Evolutionary conservation across 768 basidiomycete genomes (phyloP).

Genomic region (Pilatotrama ljubarskyi): DNA sequence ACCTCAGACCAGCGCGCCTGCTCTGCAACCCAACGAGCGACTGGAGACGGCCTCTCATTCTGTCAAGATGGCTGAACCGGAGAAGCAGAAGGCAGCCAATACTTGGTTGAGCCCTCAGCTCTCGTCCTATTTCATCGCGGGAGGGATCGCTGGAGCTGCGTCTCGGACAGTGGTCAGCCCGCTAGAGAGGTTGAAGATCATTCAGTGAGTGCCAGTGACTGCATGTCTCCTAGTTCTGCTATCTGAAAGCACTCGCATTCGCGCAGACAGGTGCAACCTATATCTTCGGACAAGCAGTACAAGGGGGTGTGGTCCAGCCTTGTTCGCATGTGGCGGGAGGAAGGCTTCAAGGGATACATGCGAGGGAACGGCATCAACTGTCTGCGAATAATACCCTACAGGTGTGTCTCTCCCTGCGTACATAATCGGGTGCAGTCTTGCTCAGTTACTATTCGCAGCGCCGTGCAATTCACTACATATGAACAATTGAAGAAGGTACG

Average conservation of each 20-base stretch:
- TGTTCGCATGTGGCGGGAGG: constrained; percentile 89
- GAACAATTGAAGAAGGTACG: constrained; percentile 85
- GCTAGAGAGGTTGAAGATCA: constrained; percentile 92
- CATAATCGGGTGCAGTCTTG: neutral
- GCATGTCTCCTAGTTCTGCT: neutral
- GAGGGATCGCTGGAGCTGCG: constrained; percentile 59
- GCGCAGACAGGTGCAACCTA: constrained; percentile 86
- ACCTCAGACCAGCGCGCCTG: constrained; percentile 16
- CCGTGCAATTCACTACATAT: constrained; percentile 86
- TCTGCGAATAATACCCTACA: constrained; percentile 89
- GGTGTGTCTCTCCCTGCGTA: constrained; percentile 17
- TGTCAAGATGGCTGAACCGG: constrained; percentile 15
- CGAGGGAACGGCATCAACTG: constrained; percentile 92
- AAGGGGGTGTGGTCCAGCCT: constrained; percentile 84
- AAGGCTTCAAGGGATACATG: constrained; percentile 93
- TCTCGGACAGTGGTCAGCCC: constrained; percentile 92
- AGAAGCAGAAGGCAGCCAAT: constrained; percentile 15
- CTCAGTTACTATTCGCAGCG: constrained; percentile 46
- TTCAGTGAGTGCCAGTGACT: constrained; percentile 63
- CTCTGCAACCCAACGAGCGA: constrained; percentile 2
- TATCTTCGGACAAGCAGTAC: constrained; percentile 62
- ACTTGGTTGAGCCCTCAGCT: constrained; percentile 37
- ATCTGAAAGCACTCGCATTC: neutral
- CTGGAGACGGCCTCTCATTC: constrained; percentile 4
- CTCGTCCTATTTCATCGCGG: constrained; percentile 53